Conservation (phyloP, 331 rosid genomes). For the Quercus lobata region DNA sequence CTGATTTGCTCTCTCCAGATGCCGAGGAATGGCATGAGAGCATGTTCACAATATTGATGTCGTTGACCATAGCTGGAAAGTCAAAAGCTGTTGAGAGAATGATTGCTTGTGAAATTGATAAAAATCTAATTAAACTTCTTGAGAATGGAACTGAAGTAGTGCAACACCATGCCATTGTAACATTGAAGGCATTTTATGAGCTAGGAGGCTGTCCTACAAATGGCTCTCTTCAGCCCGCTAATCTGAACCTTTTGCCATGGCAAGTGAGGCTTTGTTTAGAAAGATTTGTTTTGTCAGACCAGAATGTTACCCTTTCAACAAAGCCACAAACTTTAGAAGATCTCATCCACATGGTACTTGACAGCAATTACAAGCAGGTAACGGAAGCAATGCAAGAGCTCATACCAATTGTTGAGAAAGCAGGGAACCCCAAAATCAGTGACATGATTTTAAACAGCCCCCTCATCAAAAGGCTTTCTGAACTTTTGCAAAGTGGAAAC, state of each 20-base stretch:
- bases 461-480: conserved; percentile 15
- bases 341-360: conserved; percentile 9
- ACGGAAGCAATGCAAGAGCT: conserved; percentile 31
- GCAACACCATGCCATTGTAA: conserved; percentile 23
- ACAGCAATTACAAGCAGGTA: conserved; percentile 14
- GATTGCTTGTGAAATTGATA: conserved; percentile 22
- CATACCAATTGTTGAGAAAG: conserved; percentile 24
- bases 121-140: conserved; percentile 22
- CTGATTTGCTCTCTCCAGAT: conserved; percentile 23
- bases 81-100: conserved; percentile 23
- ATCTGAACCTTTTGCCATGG: conserved; percentile 30
- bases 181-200: conserved; percentile 30
- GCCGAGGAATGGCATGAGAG: conserved; percentile 31
- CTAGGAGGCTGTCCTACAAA: conserved; percentile 7
- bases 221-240: conserved; percentile 12
- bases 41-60: conserved; percentile 23
- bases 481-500: conserved; percentile 12
- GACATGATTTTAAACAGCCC: conserved; percentile 24
- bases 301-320: conserved; percentile 3
- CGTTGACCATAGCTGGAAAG: conserved; percentile 24
- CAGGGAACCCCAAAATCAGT: conserved; percentile 18
- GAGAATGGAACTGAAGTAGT: conserved; percentile 26
- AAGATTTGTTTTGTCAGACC: conserved; percentile 11
- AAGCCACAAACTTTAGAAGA: conserved; percentile 23
- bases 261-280: conserved; percentile 28